phyloP scores from a whole-genome alignment of 257 asterid genomes.

The Solanum ossicruentum region DNA sequence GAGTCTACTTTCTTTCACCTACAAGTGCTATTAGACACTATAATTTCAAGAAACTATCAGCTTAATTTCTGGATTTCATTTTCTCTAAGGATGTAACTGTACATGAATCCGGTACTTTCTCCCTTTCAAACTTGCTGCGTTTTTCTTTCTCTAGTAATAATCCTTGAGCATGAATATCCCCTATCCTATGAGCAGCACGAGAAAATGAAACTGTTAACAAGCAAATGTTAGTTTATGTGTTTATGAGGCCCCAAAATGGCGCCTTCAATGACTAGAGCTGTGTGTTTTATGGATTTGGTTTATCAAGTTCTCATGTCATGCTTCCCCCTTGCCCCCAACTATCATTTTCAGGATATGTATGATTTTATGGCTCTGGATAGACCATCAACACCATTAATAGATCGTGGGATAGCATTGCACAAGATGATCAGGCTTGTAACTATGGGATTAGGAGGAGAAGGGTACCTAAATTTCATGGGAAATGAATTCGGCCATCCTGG shows the following conservation, averaged over 20 bases:
- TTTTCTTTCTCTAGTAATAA: not conserved
- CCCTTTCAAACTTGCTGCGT: not conserved
- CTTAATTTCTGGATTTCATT: not conserved
- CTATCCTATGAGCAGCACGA: not conserved
- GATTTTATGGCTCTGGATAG: slow-evolving; percentile 97
- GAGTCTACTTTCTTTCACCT: not conserved
- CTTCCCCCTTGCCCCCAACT: not conserved
- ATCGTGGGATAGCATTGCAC: slow-evolving; percentile 98
- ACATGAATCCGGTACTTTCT: not conserved
- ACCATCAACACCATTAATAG: slow-evolving; percentile 79
- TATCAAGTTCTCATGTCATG: not conserved
- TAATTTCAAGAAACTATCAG: not conserved
- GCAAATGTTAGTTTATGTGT: not conserved
- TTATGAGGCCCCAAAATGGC: not conserved
- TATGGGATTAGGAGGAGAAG: slow-evolving; percentile 99
- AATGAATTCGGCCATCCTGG: slow-evolving; percentile 99
- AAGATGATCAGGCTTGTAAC: slow-evolving; percentile 96
- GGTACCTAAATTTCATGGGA: slow-evolving; percentile 98
- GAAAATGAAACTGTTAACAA: not conserved
- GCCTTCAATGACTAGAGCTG: not conserved
- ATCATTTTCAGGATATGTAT: slow-evolving; percentile 78
- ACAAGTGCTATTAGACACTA: not conserved
- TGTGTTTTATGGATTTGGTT: not conserved
- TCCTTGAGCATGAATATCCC: not conserved
- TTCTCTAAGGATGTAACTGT: not conserved